A percentile compares a stretch with the other conserved stretches of the same genome.
Evolutionary conservation across 352 stramenopile genomes (phyloP).

Genomic region (Pythium dissotocum): DNA sequence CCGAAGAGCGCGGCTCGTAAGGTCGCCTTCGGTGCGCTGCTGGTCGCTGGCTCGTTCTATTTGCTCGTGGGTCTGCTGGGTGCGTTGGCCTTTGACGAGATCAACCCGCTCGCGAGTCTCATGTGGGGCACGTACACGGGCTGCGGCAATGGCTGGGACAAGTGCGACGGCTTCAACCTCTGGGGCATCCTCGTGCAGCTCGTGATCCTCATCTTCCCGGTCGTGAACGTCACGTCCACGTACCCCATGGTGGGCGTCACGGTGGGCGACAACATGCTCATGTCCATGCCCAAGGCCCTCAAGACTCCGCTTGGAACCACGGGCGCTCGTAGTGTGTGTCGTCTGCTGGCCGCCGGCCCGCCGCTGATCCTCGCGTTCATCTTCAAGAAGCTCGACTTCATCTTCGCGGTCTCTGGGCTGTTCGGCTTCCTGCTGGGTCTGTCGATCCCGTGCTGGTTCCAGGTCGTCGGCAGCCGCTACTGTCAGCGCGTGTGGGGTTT

Average conservation of each 20-base stretch:
- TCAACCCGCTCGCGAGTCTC: conserved; percentile 76
- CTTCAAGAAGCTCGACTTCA: conserved; percentile 89
- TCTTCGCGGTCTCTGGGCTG: conserved; percentile 75
- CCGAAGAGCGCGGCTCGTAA: conserved; percentile 61
- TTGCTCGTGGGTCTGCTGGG: conserved; percentile 72
- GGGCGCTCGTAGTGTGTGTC: conserved; percentile 54
- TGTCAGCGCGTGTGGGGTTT: conserved; percentile 75
- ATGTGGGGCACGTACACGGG: conserved; percentile 84
- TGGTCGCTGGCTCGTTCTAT: conserved; percentile 74
- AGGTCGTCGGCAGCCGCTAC: conserved; percentile 80
- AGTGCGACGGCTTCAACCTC: conserved; percentile 46
- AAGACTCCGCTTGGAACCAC: conserved; percentile 48
- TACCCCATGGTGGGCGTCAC: conserved; percentile 87
- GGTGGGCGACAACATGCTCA: conserved; percentile 84
- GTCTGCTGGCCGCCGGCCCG: conserved; percentile 60
- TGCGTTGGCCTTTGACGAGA: conserved; percentile 70
- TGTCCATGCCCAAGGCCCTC: conserved; percentile 73
- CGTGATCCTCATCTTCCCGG: conserved; percentile 79
- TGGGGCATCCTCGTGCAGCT: conserved; percentile 69
- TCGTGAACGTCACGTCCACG: conserved; percentile 83
- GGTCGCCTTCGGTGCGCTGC: conserved; percentile 63
- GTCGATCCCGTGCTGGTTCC: conserved; percentile 84
- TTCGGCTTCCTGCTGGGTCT: conserved; percentile 80
- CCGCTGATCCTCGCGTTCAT: conserved; percentile 73
- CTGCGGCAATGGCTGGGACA: conserved; percentile 76